Evolutionary conservation across 1,139 yeast genomes (phyloP), one percentile per base, ranked within the genome.

Genomic region (Geotrichum citri-aurantii): DNA sequence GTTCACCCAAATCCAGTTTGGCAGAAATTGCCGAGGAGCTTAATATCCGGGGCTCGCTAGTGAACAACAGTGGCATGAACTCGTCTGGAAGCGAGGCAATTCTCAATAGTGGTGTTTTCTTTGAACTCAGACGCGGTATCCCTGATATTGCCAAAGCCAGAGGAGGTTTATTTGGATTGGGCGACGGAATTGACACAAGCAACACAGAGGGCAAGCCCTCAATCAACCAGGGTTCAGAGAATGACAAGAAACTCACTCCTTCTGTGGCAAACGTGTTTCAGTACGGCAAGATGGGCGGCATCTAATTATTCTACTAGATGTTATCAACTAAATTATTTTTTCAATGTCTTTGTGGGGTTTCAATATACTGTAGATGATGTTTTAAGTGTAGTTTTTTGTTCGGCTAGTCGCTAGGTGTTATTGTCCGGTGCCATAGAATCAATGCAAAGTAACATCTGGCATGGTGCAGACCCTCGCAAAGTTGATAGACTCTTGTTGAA

Each of bases 11-110:
- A 70, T 73, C 65, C 68, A 68, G 69, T 31, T 60, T 74, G 56
- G 65, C 68, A 14, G 77, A 73, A 49, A 69, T 81, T 51, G 83
- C 84, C 6, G 84, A 81, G 59, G 84, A 81, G 59, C 72, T 81
- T 53, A 69, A 73, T 47, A 68, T 75, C 31, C 66, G 72, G 12
- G 70, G 65, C 50, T 62, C 67, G 44, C 64, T 69, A 50, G 60
- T 52, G 33, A 50, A 65, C 40, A 63, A 68, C 61, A 61, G 65
- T 48, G 70, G 70, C 23, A 66, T 71, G 57, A 69, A 74, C 57
- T 81, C 79, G 61, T 82, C 83, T 5, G 85, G 84, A 7, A 77
- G 79, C 37, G 84, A 81, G 65, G 78, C 84, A 6, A 69, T 81
- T 61, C 70, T 81, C 27, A 77, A 83, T 1, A 77, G 77, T 55